Percentiles rank a stretch among this genome's conserved stretches.
Conservation (phyloP, 768 basidiomycete species). For the Ephemerocybe angulata region DNA sequence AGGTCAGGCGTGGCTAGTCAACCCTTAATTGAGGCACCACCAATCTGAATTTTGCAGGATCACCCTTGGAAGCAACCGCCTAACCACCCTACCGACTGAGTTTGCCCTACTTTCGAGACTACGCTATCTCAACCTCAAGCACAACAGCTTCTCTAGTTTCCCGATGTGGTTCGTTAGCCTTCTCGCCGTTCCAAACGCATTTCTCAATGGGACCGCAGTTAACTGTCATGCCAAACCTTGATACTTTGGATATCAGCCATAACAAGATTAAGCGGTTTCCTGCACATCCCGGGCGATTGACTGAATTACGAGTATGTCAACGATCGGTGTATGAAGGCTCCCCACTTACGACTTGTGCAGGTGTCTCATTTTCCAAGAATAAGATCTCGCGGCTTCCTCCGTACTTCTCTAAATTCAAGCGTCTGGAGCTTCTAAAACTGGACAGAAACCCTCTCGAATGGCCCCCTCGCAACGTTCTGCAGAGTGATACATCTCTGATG, state of each 20-base stretch:
- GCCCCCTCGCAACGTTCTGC: conserved; percentile 68
- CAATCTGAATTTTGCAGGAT: conserved; percentile 47
- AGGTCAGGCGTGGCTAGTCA: conserved; percentile 42
- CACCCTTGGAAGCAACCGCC: conserved; percentile 80
- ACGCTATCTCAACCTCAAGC: conserved; percentile 83
- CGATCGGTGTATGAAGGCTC: no score
- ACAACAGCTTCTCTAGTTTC: conserved; percentile 77
- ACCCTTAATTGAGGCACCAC: neutral
- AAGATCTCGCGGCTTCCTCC: conserved; percentile 73
- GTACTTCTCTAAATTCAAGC: conserved; percentile 71
- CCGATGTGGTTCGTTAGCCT: conserved; percentile 74
- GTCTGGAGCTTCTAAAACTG: conserved; percentile 75
- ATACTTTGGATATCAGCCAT: conserved; percentile 91
- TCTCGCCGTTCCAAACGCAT: neutral
- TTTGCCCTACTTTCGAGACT: conserved; percentile 71
- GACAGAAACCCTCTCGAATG: conserved; percentile 94
- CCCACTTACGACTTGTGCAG: conserved; percentile 38
- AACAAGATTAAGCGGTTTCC: conserved; percentile 87
- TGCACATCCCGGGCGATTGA: conserved; percentile 70
- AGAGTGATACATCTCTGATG: conserved; percentile 31
- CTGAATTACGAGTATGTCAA: conserved; percentile 66
- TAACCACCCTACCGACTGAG: conserved; percentile 71
- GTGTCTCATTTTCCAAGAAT: conserved; percentile 83
- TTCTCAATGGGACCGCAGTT: conserved; percentile 46
- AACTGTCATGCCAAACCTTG: conserved; percentile 78